Evolutionary conservation across 78 protist species (phyloP).

Genomic region (Fonticula alba): DNA sequence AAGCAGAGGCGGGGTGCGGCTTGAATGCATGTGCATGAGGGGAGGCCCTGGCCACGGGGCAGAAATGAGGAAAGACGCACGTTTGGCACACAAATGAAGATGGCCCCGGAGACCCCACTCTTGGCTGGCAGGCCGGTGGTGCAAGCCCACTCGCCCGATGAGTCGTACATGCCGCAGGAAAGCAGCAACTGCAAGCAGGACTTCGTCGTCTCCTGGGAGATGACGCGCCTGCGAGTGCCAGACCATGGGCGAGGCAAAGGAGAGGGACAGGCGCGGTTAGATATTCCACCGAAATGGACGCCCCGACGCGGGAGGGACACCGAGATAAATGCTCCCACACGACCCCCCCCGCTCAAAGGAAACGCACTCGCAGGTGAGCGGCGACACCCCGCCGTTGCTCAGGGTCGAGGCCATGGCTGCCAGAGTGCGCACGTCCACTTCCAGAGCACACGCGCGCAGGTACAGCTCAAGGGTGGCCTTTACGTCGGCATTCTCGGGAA

Average conservation of each 20-base stretch:
- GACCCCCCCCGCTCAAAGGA: too few species aligned
- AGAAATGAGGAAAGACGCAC: too few species aligned
- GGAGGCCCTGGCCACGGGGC: too few species aligned
- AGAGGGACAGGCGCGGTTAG: too few species aligned
- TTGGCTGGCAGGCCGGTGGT: constrained; percentile 37
- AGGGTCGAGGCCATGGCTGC: constrained; percentile 40
- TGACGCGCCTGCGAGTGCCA: background rate
- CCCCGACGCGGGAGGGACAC: too few species aligned
- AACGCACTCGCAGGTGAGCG: constrained; percentile 29
- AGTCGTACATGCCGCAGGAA: constrained; percentile 54
- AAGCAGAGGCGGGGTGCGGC: too few species aligned
- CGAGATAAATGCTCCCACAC: too few species aligned
- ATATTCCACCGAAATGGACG: too few species aligned
- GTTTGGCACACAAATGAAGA: too few species aligned
- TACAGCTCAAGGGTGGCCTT: constrained; percentile 19
- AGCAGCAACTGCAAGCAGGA: constrained; percentile 3
- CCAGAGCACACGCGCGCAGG: constrained; percentile 23
- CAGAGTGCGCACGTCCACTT: background rate
- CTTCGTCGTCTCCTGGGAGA: background rate
- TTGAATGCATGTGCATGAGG: too few species aligned
- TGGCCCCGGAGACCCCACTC: constrained; percentile 10
- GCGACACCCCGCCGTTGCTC: constrained; percentile 37
- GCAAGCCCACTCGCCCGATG: constrained; percentile 32
- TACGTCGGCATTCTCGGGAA: constrained; percentile 21
- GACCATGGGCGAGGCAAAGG: too few species aligned